Evolutionary conservation across 2,329 filamentous ascomycete genomes (phyloP).

Genomic region (Capronia americana): DNA sequence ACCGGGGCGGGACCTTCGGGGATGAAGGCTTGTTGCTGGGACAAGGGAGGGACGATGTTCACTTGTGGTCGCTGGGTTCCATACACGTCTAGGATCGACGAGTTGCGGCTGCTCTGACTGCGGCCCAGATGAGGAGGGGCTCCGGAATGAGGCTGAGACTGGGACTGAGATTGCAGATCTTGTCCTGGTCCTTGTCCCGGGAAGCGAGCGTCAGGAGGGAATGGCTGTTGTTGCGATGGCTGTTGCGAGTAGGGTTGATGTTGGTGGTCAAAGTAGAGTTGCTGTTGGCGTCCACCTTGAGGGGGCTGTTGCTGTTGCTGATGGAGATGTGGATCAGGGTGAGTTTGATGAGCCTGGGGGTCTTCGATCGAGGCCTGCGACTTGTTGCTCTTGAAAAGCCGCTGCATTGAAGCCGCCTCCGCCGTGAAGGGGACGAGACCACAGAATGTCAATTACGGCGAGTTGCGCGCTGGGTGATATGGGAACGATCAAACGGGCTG

Average conservation of each 20-base stretch:
- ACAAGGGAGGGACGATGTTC: conserved; percentile 32
- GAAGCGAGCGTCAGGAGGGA: conserved; percentile 6
- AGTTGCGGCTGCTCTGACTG: conserved; percentile 32
- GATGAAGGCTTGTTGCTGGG: conserved; percentile 32
- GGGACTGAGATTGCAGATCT: conserved; percentile 25
- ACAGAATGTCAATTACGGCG: conserved; percentile 14
- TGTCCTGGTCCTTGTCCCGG: conserved; percentile 3
- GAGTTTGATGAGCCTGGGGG: conserved; percentile 25
- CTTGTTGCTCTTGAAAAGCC: conserved; percentile 41
- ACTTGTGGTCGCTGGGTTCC: conserved; percentile 35
- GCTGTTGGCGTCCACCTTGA: conserved; percentile 5
- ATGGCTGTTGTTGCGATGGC: conserved; percentile 13
- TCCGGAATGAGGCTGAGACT: conserved; percentile 30
- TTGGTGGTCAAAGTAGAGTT: conserved; percentile 26
- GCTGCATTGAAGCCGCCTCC: conserved; percentile 35
- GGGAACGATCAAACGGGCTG: conserved; percentile 12
- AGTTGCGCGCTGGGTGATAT: conserved; percentile 10
- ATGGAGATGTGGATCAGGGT: conserved; percentile 25
- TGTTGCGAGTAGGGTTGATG: conserved; percentile 20
- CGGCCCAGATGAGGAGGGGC: conserved; percentile 30
- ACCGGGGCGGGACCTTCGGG: conserved; percentile 30
- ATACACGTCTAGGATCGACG: conserved; percentile 32
- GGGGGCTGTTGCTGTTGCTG: conserved; percentile 17
- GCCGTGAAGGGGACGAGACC: conserved; percentile 20
- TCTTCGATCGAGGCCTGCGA: conserved; percentile 41